phyloP scores from a whole-genome alignment of 768 basidiomycete genomes.

The Rhizopogon rudus region DNA sequence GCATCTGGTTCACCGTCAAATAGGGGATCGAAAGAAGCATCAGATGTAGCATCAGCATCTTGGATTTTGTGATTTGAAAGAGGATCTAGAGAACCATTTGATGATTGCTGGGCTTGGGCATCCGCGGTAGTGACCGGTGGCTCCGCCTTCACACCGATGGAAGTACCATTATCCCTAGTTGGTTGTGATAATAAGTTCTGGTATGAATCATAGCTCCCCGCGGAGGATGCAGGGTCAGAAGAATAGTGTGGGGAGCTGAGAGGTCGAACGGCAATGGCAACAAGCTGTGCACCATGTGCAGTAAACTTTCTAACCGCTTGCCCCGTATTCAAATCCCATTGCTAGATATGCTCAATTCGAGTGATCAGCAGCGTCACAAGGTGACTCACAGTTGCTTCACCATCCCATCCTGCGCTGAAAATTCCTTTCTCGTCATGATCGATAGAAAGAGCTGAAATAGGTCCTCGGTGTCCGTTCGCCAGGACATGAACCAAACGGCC shows the following conservation, averaged over 20 bases:
- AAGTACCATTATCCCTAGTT: slow-evolving; percentile 10
- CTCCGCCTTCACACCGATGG: slow-evolving; percentile 20
- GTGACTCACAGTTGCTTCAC: slow-evolving; percentile 69
- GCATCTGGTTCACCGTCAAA: slow-evolving; percentile 83
- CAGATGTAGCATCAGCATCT: slow-evolving; percentile 65
- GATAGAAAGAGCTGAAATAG: slow-evolving; percentile 82
- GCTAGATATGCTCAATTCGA: slow-evolving; percentile 40
- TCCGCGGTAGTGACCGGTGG: slow-evolving; percentile 11
- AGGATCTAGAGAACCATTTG: slow-evolving; percentile 19
- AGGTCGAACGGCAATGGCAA: slow-evolving; percentile 76
- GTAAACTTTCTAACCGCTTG: slow-evolving; percentile 70
- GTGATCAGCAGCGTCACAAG: slow-evolving; percentile 1
- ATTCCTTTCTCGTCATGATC: slow-evolving; percentile 79
- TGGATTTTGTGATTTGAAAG: slow-evolving; percentile 20
- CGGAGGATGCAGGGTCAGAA: slow-evolving; percentile 19
- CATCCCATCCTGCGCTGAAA: slow-evolving; percentile 94
- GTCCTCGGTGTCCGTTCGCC: slow-evolving; percentile 71
- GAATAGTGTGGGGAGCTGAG: slow-evolving; percentile 33
- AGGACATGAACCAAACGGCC: slow-evolving; percentile 65
- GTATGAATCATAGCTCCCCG: slow-evolving; percentile 19
- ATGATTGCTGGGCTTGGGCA: slow-evolving; percentile 6
- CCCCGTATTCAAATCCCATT: slow-evolving; percentile 98
- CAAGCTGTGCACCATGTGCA: slow-evolving; percentile 81
- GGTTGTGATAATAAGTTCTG: not conserved
- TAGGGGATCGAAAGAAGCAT: slow-evolving; percentile 80